Conservation (phyloP, 331 rosid genomes). For the Quercus lobata region DNA sequence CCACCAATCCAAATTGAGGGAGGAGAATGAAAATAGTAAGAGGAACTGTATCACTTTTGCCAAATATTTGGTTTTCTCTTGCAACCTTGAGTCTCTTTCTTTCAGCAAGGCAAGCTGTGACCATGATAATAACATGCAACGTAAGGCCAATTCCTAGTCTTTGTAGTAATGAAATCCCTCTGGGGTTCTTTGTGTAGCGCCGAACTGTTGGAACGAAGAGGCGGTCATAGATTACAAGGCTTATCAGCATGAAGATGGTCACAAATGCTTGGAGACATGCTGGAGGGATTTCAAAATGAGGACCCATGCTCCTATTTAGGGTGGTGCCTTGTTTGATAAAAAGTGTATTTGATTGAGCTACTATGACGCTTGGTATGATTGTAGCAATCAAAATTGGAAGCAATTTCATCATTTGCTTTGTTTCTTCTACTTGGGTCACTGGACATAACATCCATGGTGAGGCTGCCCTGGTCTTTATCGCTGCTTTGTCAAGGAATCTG, state of each 20-base stretch:
- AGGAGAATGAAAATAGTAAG: slow-evolving; percentile 67
- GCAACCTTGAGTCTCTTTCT: slow-evolving; percentile 52
- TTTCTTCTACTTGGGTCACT: slow-evolving; percentile 86
- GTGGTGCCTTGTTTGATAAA: slow-evolving; percentile 71
- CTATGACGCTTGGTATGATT: slow-evolving; percentile 50
- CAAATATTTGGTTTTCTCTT: slow-evolving; percentile 29
- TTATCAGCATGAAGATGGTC: slow-evolving; percentile 66
- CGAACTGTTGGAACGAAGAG: slow-evolving; percentile 42
- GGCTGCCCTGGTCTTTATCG: slow-evolving; percentile 33
- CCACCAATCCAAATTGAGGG: slow-evolving; percentile 68
- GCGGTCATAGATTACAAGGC: slow-evolving; percentile 61
- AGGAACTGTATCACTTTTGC: slow-evolving; percentile 37
- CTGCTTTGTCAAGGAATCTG: slow-evolving; percentile 80
- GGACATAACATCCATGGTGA: slow-evolving; percentile 62
- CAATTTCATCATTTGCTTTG: slow-evolving; percentile 80
- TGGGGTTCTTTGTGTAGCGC: slow-evolving; percentile 59
- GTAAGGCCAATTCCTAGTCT: slow-evolving; percentile 71
- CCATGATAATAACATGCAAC: slow-evolving; percentile 47
- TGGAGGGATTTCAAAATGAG: slow-evolving; percentile 64
- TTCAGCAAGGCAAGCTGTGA: slow-evolving; percentile 45
- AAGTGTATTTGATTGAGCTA: slow-evolving; percentile 44
- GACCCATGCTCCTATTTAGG: slow-evolving; percentile 55
- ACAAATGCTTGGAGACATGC: slow-evolving; percentile 55
- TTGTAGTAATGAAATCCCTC: slow-evolving; percentile 79
- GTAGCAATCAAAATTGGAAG: slow-evolving; percentile 58